Percentiles rank a stretch among this genome's conserved stretches.
Conservation (phyloP, 371 early-diverging fungal species). For the Smittium culicis region DNA sequence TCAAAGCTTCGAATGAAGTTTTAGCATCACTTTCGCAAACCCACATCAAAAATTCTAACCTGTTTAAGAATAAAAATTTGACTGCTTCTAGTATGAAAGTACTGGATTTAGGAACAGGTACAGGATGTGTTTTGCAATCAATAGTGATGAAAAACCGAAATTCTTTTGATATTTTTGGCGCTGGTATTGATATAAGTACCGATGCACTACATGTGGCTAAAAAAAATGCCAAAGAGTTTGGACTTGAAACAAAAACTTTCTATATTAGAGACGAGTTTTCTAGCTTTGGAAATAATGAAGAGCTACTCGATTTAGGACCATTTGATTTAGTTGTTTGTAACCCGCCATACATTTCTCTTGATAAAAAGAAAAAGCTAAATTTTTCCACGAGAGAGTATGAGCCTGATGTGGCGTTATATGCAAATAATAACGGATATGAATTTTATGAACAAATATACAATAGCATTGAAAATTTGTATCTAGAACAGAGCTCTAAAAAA, state of each 20-base stretch:
- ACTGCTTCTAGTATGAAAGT: constrained; percentile 21
- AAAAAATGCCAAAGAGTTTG: constrained; percentile 31
- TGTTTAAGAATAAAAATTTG: background rate
- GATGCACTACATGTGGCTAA: constrained; percentile 42
- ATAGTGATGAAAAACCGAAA: constrained; percentile 26
- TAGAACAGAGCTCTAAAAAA: background rate
- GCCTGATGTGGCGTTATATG: constrained; percentile 48
- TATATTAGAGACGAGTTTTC: constrained; percentile 36
- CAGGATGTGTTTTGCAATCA: constrained; percentile 52
- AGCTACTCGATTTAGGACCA: constrained; percentile 14
- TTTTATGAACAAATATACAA: constrained; percentile 41
- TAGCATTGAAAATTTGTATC: constrained; percentile 20
- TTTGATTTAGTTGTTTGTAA: constrained; percentile 60
- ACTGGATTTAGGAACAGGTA: constrained; percentile 63
- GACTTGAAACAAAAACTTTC: constrained; percentile 18
- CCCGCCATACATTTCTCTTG: constrained; percentile 50
- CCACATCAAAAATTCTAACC: background rate
- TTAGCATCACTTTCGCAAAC: background rate
- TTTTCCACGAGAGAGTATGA: constrained; percentile 38
- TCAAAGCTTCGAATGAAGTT: constrained; percentile 32
- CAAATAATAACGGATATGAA: constrained; percentile 45
- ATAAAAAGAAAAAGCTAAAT: constrained; percentile 17
- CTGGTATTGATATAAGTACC: constrained; percentile 50
- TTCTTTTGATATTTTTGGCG: constrained; percentile 25
- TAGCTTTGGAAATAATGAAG: constrained; percentile 18